Percentiles rank a stretch among this genome's conserved stretches.
Conservation (phyloP, 148 eudicot species). For the Rhododendron molle region DNA sequence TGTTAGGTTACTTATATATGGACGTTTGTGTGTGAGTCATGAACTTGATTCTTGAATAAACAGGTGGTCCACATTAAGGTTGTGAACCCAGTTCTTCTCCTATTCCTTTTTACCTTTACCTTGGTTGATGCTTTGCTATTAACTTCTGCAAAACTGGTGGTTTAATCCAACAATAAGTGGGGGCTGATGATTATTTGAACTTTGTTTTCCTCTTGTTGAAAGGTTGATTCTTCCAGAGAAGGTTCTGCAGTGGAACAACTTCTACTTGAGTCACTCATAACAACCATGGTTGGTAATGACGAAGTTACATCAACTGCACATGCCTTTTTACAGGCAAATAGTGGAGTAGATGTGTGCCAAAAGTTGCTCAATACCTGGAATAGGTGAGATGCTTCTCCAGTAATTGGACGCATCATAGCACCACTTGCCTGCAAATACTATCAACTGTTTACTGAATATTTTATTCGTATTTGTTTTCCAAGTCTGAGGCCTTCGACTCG, state of each 20-base stretch:
- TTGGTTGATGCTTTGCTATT: not conserved
- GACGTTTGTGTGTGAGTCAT: not conserved
- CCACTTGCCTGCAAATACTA: not conserved
- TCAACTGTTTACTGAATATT: not conserved
- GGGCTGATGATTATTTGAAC: not conserved
- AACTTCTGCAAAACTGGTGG: not conserved
- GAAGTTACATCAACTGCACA: constrained; percentile 47
- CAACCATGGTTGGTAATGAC: constrained; percentile 49
- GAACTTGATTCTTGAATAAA: constrained; percentile 5
- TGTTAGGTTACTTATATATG: not conserved
- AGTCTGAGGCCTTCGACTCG: constrained; percentile 71
- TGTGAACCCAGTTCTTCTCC: not conserved
- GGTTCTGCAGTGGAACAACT: constrained; percentile 39
- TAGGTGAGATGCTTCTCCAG: constrained; percentile 29
- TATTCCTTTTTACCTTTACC: not conserved
- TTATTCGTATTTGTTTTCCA: constrained; percentile 10
- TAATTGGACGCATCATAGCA: not conserved
- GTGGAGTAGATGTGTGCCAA: constrained; percentile 55
- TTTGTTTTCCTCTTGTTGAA: constrained; percentile 12
- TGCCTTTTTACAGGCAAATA: constrained; percentile 63
- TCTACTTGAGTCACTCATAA: constrained; percentile 47
- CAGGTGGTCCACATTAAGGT: constrained; percentile 3
- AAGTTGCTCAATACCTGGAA: constrained; percentile 51
- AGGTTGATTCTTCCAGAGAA: constrained; percentile 48
- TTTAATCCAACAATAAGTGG: not conserved